Evolutionary conservation across 2,329 filamentous ascomycete genomes (phyloP).

Genomic region (Periconia digitata): DNA sequence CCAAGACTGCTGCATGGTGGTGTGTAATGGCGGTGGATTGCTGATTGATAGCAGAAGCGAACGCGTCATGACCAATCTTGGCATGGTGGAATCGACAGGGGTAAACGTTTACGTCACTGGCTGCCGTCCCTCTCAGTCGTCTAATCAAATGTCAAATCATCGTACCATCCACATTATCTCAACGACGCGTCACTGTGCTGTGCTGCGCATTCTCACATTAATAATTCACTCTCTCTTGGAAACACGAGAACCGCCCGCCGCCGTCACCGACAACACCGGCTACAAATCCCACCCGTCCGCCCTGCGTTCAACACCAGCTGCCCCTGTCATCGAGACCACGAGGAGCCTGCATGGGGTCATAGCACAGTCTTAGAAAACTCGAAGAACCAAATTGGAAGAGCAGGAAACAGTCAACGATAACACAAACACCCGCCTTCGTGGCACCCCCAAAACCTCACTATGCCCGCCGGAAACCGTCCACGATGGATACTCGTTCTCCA

Average conservation of each 20-base stretch:
- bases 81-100: not conserved
- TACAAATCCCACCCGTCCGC: not conserved
- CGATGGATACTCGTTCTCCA: constrained; percentile 65
- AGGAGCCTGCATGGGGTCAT: not conserved
- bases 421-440: not conserved
- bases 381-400: not conserved
- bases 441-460: constrained; percentile 6
- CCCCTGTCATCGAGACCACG: not conserved
- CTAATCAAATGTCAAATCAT: not conserved
- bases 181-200: not conserved
- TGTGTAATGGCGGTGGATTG: not conserved
- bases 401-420: not conserved
- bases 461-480: constrained; percentile 37
- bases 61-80: not conserved
- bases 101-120: not conserved
- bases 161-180: not conserved
- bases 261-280: not conserved
- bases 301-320: not conserved
- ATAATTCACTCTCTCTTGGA: constrained; percentile 3
- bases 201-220: constrained; percentile 2
- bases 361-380: not conserved
- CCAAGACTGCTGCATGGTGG: too few species aligned
- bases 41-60: not conserved
- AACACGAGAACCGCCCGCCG: not conserved
- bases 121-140: not conserved